phyloP scores from a whole-genome alignment of 2,329 filamentous ascomycete genomes.

The Fusarium miscanthi region DNA sequence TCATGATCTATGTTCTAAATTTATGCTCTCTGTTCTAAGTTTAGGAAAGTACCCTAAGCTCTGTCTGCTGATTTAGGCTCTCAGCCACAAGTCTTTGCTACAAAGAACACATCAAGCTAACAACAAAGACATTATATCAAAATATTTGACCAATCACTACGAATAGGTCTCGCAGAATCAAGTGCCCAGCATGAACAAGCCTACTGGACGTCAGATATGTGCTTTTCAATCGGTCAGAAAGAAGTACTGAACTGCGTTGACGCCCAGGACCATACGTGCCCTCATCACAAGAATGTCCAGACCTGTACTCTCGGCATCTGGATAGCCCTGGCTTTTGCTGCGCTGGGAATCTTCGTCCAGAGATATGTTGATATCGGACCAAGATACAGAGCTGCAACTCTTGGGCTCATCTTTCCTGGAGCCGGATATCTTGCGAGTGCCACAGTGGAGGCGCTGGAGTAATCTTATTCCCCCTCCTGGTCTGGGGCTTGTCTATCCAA shows the following conservation, averaged over 20 bases:
- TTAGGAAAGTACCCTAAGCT: too few species aligned
- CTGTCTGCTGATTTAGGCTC: too few species aligned
- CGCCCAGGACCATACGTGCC: neutral
- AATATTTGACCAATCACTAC: too few species aligned
- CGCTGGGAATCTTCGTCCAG: fast-evolving
- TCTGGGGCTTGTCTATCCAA: neutral
- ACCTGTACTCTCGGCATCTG: fast-evolving
- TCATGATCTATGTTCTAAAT: too few species aligned
- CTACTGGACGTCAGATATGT: neutral
- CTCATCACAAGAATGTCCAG: neutral
- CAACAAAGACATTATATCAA: too few species aligned
- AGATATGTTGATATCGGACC: fast-evolving
- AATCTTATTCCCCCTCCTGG: neutral
- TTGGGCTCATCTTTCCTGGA: neutral
- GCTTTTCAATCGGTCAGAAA: fast-evolving
- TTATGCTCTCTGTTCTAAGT: too few species aligned
- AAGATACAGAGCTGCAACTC: neutral
- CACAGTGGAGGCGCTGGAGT: neutral
- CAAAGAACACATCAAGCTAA: too few species aligned
- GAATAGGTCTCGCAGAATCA: fast-evolving
- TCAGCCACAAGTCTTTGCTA: too few species aligned
- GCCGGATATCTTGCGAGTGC: neutral
- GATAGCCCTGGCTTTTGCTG: fast-evolving
- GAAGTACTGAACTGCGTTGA: fast-evolving
- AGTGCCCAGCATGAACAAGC: neutral